phyloP scores from a whole-genome alignment of 306 rosid species.

The Prunus mongolica region DNA sequence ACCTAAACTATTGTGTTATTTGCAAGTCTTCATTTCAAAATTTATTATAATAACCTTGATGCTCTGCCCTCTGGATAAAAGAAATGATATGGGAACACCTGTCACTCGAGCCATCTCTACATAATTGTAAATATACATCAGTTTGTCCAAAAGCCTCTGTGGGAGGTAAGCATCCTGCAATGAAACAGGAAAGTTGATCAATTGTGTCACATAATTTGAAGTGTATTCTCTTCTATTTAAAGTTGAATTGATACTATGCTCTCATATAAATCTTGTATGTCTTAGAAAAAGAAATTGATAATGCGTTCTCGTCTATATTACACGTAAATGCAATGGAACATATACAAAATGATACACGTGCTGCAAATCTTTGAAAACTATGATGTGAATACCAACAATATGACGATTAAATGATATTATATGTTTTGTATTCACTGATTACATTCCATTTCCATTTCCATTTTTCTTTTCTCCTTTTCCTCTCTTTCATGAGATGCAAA shows the following conservation, averaged over 20 bases:
- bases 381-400: neutral
- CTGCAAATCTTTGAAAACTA: neutral
- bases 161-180: slow-evolving; percentile 98
- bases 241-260: neutral
- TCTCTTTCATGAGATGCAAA: neutral
- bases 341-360: neutral
- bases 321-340: neutral
- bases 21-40: neutral
- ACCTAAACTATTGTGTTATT: slow-evolving; percentile 14
- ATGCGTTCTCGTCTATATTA: neutral
- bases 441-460: neutral
- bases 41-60: slow-evolving; percentile 51
- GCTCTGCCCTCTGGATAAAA: slow-evolving; percentile 97
- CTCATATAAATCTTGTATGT: no score
- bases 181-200: slow-evolving; percentile 14
- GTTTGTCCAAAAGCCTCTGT: slow-evolving; percentile 89
- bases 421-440: neutral
- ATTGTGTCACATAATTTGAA: neutral
- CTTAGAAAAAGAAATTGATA: neutral
- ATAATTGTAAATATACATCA: slow-evolving; percentile 91
- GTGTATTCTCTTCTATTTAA: neutral
- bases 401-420: neutral
- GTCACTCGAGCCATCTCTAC: slow-evolving; percentile 99
- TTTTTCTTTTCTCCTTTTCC: neutral
- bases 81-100: slow-evolving; percentile 95